Percentiles rank a stretch among this genome's conserved stretches.
Evolutionary conservation across 2,329 filamentous ascomycete genomes (phyloP).

Genomic region (Cadophora luteo-olivacea): DNA sequence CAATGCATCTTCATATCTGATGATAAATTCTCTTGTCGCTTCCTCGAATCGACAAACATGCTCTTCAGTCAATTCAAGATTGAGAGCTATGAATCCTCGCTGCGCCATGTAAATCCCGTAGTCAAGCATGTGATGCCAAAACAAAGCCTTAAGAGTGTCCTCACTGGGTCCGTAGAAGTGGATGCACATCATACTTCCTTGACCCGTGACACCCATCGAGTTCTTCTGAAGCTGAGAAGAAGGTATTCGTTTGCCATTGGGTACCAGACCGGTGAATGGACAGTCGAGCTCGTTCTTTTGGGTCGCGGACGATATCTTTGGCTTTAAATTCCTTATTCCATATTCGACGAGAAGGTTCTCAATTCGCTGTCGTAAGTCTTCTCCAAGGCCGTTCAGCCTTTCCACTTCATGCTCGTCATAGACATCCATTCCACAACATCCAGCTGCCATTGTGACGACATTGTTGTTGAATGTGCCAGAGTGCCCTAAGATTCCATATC

Average conservation of each 20-base stretch:
- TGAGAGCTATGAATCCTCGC: conserved; percentile 37
- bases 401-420: conserved; percentile 30
- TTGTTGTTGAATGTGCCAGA: conserved; percentile 76
- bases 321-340: conserved; percentile 9
- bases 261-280: conserved; percentile 24
- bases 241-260: neutral
- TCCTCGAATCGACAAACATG: conserved; percentile 29
- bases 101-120: conserved; percentile 35
- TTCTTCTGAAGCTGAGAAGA: neutral
- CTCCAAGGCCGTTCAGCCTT: conserved; percentile 33
- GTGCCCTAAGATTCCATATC: conserved; percentile 53
- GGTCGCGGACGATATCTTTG: neutral
- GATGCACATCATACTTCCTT: conserved; percentile 34
- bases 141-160: conserved; percentile 30
- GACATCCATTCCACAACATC: conserved; percentile 43
- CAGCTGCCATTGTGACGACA: conserved; percentile 58
- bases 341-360: conserved; percentile 26
- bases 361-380: conserved; percentile 26
- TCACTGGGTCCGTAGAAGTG: conserved; percentile 35
- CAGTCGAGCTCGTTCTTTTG: conserved; percentile 25
- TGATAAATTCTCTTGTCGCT: conserved; percentile 21
- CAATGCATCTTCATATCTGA: conserved; percentile 10
- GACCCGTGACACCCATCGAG: conserved; percentile 33
- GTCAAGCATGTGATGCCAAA: conserved; percentile 38
- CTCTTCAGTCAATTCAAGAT: conserved; percentile 31